Evolutionary conservation across 1,139 yeast species (phyloP), one percentile per base, ranked within the genome.

Genomic region (Lodderomyces elongisporus): DNA sequence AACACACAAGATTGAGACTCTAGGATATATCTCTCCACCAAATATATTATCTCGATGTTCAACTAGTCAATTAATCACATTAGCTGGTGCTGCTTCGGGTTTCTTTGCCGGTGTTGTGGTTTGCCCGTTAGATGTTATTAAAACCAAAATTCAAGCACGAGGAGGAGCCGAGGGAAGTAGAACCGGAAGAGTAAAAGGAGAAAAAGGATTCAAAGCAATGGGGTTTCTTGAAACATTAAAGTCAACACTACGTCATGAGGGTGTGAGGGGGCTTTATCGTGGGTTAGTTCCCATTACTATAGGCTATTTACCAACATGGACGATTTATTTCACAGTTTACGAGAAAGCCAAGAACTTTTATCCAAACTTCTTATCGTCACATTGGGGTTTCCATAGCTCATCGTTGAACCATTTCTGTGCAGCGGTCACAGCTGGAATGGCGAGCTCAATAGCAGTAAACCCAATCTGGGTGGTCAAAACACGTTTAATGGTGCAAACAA

Each of bases 391-490:
- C 9, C 53, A 65, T 20, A 60, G 67, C 34, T 81, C 77, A 22
- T 72, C 77, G 28, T 39, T 77, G 13, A 62, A 73, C 30, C 91
- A 87, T 58, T 80, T 89, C 39, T 63, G 76, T 37, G 77, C 94
- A 28, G 97, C 98, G 1, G 70, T 89, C 35, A 74, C 89, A 3
- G 96, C 97, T 1, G 99, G 98, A 14, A 77, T 85, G 44, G 75
- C 80, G 7, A 84, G 95, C 3, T 83, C 96, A 0, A 67, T 87
- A n/a, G 62, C 81, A 7, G 93, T 96, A 0, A 93, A 91, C 56
- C 98, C 98, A 5, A 85, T 91, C 23, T 91, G 98, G 98, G 97
- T 91, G 21, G 87, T 91, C 26, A 91, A 91, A 55, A 91, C 98
- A 1, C 64, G 98, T 48, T 62, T 91, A 33, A 91, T 91, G 97